phyloP scores from a whole-genome alignment of 1,139 yeast genomes.

The Blastobotrys apis region DNA sequence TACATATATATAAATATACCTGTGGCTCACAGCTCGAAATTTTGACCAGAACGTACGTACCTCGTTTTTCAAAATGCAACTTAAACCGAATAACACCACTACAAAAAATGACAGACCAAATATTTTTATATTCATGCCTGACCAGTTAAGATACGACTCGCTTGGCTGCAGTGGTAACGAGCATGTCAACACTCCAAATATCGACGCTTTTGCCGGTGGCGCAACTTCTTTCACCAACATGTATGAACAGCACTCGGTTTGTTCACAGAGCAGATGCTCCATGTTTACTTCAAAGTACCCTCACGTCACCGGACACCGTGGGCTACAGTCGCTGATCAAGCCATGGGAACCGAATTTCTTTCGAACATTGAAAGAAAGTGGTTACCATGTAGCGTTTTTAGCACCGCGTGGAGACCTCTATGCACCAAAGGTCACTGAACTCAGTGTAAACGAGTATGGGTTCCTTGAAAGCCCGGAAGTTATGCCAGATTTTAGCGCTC shows the following conservation, averaged over 20 bases:
- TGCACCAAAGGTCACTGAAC: slow-evolving; percentile 1
- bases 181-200: not conserved
- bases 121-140: slow-evolving; percentile 2
- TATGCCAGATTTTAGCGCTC: not conserved
- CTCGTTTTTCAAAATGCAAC: too few relatives aligned
- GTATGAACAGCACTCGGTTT: slow-evolving; percentile 3
- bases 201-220: not conserved
- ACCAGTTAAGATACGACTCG: not conserved
- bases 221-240: slow-evolving; percentile 1
- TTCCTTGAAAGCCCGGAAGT: slow-evolving; percentile 3
- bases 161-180: not conserved
- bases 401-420: slow-evolving; percentile 1
- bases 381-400: not conserved
- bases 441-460: not conserved
- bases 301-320: slow-evolving; percentile 3
- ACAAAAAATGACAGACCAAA: slow-evolving; percentile 1
- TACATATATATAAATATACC: too few relatives aligned
- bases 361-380: not conserved
- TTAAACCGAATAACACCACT: too few relatives aligned
- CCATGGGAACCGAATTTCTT: slow-evolving; percentile 1
- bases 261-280: not conserved
- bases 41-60: too few relatives aligned
- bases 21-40: too few relatives aligned
- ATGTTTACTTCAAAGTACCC: slow-evolving; percentile 5
- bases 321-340: not conserved